Evolutionary conservation across 1,139 yeast genomes (phyloP).

Genomic region (Blastobotrys arbuscula): DNA sequence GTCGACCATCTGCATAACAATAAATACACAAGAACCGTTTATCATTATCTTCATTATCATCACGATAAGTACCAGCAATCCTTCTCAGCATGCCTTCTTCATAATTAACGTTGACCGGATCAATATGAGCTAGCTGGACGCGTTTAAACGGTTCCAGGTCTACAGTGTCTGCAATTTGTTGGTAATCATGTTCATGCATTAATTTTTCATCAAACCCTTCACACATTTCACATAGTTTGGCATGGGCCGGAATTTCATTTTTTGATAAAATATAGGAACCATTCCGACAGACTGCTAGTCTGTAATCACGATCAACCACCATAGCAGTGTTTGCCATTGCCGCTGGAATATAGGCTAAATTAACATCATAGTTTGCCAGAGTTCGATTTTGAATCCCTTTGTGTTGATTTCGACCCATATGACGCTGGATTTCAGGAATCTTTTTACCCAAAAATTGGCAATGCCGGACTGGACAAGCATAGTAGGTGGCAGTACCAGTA

Average conservation of each 20-base stretch:
- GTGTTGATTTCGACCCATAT: slow-evolving; percentile 14
- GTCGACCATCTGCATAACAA: slow-evolving; percentile 12
- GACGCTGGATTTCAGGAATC: slow-evolving; percentile 13
- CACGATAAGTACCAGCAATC: slow-evolving; percentile 13
- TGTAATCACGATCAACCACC: slow-evolving; percentile 11
- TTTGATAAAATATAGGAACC: slow-evolving; percentile 11
- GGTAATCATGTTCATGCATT: slow-evolving; percentile 9
- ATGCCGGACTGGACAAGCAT: slow-evolving; percentile 12
- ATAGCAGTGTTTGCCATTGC: slow-evolving; percentile 12
- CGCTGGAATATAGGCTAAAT: slow-evolving; percentile 11
- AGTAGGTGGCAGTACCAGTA: slow-evolving; percentile 6
- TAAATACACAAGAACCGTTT: slow-evolving; percentile 12
- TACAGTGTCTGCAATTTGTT: slow-evolving; percentile 7
- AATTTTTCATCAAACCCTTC: slow-evolving; percentile 11
- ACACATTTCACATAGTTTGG: slow-evolving; percentile 13
- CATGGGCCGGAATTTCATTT: slow-evolving; percentile 13
- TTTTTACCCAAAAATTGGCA: slow-evolving; percentile 13
- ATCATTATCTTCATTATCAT: slow-evolving; percentile 14
- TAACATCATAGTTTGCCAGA: slow-evolving; percentile 5
- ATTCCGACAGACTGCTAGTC: slow-evolving; percentile 13
- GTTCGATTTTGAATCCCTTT: slow-evolving; percentile 13
- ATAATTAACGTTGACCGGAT: slow-evolving; percentile 2
- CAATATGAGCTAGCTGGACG: slow-evolving; percentile 6
- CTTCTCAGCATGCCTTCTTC: slow-evolving; percentile 12
- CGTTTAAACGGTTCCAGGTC: slow-evolving; percentile 10